These are phyloP conservation scores for Pyrus pyrifolia DNA, from an alignment of 306 rosid genomes.

Conservation along the genomic window DNA sequence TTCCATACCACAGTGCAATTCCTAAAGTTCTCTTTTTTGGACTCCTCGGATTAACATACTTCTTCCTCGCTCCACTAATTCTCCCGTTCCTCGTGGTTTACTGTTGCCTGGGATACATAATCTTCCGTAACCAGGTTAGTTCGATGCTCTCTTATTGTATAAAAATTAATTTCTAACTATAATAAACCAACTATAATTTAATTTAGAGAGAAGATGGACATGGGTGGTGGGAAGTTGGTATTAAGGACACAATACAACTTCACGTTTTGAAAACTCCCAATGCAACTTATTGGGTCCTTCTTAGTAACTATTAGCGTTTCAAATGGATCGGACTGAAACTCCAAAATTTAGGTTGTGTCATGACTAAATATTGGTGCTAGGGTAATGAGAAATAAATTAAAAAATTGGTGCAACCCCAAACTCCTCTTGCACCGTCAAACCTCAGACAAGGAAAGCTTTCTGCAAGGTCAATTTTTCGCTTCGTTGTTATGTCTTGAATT, in stretches of 20 bases:
- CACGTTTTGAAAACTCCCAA: background rate
- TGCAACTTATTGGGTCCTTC: background rate
- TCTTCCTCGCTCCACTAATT: slow-evolving; percentile 65
- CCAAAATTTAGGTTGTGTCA: background rate
- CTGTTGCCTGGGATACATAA: slow-evolving; percentile 58
- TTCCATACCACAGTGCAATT: slow-evolving; percentile 55
- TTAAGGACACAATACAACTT: background rate
- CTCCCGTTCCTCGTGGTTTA: slow-evolving; percentile 71
- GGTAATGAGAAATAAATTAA: background rate
- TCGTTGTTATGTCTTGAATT: background rate
- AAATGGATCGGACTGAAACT: background rate
- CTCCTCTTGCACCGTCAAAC: background rate
- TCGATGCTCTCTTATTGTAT: background rate
- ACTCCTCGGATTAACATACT: slow-evolving; percentile 65
- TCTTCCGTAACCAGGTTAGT: slow-evolving; percentile 73
- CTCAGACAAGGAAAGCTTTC: background rate
- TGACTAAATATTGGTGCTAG: background rate
- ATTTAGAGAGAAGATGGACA: background rate
- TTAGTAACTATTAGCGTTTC: background rate
- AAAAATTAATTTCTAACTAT: background rate
- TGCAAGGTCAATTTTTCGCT: background rate
- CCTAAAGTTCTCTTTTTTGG: slow-evolving; percentile 55
- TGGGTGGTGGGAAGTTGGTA: background rate
- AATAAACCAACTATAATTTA: background rate
- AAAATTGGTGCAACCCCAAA: background rate